A percentile compares a stretch with the other conserved stretches of the same genome.
These are phyloP conservation scores for Fusarium hainanense DNA, from an alignment of 2,329 filamentous ascomycete genomes.

Conservation along the genomic window DNA sequence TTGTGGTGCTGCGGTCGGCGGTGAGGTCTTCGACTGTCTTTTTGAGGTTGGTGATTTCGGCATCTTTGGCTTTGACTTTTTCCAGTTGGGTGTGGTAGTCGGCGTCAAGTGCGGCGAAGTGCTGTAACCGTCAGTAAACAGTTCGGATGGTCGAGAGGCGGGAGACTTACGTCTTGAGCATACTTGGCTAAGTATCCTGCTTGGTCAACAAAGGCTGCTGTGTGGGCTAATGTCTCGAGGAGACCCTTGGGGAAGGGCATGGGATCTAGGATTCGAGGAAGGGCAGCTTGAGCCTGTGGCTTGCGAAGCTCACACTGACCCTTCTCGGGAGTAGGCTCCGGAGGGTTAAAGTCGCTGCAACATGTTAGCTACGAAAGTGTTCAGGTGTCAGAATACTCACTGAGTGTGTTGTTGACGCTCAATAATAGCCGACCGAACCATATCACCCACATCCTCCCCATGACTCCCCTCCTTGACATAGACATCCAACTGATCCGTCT, in stretches of 20 bases:
- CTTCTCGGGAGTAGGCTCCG: not conserved
- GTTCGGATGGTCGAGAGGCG: fast-evolving
- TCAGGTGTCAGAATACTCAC: conserved; percentile 2
- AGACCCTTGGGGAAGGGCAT: conserved; percentile 30
- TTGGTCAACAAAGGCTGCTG: conserved; percentile 26
- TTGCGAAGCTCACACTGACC: conserved; percentile 17
- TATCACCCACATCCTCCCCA: not conserved
- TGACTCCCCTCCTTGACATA: not conserved
- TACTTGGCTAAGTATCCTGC: conserved; percentile 38
- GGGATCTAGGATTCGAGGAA: conserved; percentile 12
- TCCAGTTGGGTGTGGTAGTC: conserved; percentile 2
- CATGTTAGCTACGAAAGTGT: not conserved
- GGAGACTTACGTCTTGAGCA: conserved; percentile 10
- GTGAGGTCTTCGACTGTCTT: not conserved
- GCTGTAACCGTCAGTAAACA: not conserved
- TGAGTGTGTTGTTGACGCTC: conserved; percentile 16
- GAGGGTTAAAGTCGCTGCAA: conserved; percentile 5
- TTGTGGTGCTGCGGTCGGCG: fast-evolving
- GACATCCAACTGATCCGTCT: conserved; percentile 14
- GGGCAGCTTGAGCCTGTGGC: conserved; percentile 14
- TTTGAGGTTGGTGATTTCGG: conserved; percentile 5
- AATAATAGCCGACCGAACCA: conserved; percentile 12
- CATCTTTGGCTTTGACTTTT: conserved; percentile 1
- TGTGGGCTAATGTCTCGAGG: conserved; percentile 25
- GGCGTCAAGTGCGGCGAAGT: not conserved